Base-by-base conservation (phyloP, 1,139 yeast genomes). In the Suhomyces wounanorum region DNA sequence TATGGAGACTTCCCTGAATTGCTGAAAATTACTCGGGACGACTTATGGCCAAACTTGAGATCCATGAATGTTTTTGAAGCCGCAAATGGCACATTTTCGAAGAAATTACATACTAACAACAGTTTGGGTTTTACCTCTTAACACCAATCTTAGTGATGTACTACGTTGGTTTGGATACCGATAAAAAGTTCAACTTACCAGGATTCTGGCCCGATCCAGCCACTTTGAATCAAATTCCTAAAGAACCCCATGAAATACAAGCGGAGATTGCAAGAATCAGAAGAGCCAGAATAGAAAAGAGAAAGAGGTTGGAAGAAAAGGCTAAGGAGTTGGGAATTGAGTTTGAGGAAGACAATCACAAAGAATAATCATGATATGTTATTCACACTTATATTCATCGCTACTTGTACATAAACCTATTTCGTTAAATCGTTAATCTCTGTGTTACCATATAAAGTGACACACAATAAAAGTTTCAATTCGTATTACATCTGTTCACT, bases 131-230 rank as follows among this genome's bases (percentile, higher is more conserved):
- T 63, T 91, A 89, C 66, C 82, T 92, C 47, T 75, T 91, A 60
- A 83, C 96, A 1, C 98, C 97, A 1, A 88, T 92, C 47, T 81
- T 82, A 18, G 86, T 91, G 61, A 92, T 92, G 98, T 85, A 89
- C 69, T 92, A 87, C 62, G 92, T 90, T 47, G 97, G 97, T 64
- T 79, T 87, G 42, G 92, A 91, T 61, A 87, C 97, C 1, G 96
- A 92, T 67, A 82, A 79, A 60, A 91, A 90, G 72, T 84, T 92
- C 67, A 89, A 90, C 64, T 84, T 91, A 49, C 96, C 96, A n/a
- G 96, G 96, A 16, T 91, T 89, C 69, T 90, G 96, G 96, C 98
- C 98, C 1, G 97, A 91, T 68, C 97, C 97, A 38, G 87, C 88
- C 36, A 87, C 97, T 1, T 78, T 90, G 59, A 90, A 91, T 65